Percentiles rank a stretch among this genome's conserved stretches.
Evolutionary conservation across 768 basidiomycete genomes (phyloP).

Genomic region (Austroboletus eburneus): DNA sequence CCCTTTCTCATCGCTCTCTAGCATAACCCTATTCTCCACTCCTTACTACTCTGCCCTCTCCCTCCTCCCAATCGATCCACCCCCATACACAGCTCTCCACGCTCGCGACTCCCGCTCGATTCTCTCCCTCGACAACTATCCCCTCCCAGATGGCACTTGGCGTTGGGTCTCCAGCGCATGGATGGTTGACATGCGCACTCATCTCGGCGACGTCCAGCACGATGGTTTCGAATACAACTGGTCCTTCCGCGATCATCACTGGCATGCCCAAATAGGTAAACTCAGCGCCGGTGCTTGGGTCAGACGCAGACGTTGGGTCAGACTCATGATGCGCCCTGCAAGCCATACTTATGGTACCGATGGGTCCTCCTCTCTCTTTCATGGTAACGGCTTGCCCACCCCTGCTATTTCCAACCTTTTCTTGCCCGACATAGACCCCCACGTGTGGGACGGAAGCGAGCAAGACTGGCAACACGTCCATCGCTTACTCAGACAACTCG

Average conservation of each 20-base stretch:
- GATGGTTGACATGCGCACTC: slow-evolving; percentile 88
- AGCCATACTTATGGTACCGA: slow-evolving; percentile 11
- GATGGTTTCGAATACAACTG: slow-evolving; percentile 89
- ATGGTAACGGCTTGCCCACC: neutral
- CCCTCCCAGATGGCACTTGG: slow-evolving; percentile 79
- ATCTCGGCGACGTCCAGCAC: slow-evolving; percentile 68
- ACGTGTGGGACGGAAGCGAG: slow-evolving; percentile 55
- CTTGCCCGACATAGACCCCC: slow-evolving; percentile 14
- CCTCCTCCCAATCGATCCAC: slow-evolving; percentile 68
- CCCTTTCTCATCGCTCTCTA: slow-evolving; percentile 27
- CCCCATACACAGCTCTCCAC: slow-evolving; percentile 63
- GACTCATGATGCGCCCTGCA: slow-evolving; percentile 76
- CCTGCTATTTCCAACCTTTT: slow-evolving; percentile 18
- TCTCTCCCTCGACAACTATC: slow-evolving; percentile 57
- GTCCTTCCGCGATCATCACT: slow-evolving; percentile 61
- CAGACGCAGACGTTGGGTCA: slow-evolving; percentile 74
- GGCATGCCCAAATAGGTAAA: slow-evolving; percentile 59
- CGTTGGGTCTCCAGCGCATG: slow-evolving; percentile 74
- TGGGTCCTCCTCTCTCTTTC: too few species aligned
- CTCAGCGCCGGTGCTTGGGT: slow-evolving; percentile 70
- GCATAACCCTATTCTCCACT: slow-evolving; percentile 63
- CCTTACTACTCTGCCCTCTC: slow-evolving; percentile 68
- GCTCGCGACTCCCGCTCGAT: slow-evolving; percentile 47
- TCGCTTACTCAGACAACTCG: slow-evolving; percentile 46
- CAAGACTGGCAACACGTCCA: slow-evolving; percentile 61